Percentiles rank a stretch among this genome's conserved stretches.
These are phyloP conservation scores for Euphrasia confusa DNA, from an alignment of 257 asterid genomes.

Conservation along the genomic window DNA sequence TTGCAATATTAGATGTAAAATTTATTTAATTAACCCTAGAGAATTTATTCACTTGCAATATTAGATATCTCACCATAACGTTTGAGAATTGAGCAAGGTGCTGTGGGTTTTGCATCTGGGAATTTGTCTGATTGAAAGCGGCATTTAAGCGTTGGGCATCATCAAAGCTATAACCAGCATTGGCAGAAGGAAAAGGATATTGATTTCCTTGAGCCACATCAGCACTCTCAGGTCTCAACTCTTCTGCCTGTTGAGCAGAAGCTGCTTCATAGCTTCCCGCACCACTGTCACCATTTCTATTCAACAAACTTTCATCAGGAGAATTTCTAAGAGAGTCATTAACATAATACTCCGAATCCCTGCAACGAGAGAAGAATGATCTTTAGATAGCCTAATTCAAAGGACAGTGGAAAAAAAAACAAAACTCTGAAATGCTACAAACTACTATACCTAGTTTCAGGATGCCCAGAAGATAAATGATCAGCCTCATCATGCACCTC, in stretches of 20 bases:
- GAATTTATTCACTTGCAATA: too few species aligned
- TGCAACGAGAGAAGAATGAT: constrained; percentile 34
- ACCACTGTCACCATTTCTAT: constrained; percentile 36
- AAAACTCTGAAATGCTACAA: constrained; percentile 6
- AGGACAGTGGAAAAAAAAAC: not conserved
- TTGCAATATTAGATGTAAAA: not conserved
- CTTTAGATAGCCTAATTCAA: not conserved
- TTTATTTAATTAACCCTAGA: not conserved
- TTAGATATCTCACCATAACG: constrained; percentile 49
- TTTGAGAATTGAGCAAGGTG: constrained; percentile 50
- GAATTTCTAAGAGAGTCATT: constrained; percentile 53
- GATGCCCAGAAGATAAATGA: constrained; percentile 44
- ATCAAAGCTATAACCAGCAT: constrained; percentile 49
- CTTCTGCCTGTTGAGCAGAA: constrained; percentile 58
- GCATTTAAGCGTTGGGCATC: constrained; percentile 50
- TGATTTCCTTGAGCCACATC: constrained; percentile 57
- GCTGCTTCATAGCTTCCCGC: constrained; percentile 51
- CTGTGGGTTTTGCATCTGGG: constrained; percentile 54
- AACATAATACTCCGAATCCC: constrained; percentile 56
- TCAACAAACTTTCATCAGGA: constrained; percentile 46
- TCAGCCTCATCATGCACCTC: constrained; percentile 42
- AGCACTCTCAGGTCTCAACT: constrained; percentile 49
- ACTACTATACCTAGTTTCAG: constrained; percentile 47
- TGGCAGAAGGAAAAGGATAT: constrained; percentile 49
- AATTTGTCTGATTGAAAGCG: constrained; percentile 42